Conservation (phyloP, 495 filamentous ascomycete species). For the Darksidea phi region DNA sequence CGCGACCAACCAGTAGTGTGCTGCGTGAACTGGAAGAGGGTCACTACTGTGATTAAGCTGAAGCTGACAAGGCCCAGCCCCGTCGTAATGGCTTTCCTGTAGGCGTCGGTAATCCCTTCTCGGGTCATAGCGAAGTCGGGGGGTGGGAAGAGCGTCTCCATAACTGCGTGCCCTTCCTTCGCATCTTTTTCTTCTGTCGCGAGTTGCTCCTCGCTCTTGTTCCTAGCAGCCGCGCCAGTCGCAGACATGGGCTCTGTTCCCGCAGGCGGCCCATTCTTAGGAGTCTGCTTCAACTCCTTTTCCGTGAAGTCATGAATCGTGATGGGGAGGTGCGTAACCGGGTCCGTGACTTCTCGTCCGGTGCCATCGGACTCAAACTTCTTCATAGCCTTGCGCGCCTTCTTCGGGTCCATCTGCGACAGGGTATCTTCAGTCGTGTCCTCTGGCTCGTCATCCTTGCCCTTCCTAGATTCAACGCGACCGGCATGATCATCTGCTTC, state of each 20-base stretch:
- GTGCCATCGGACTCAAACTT: conserved; percentile 48
- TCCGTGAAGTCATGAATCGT: conserved; percentile 63
- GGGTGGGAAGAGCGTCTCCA: conserved; percentile 62
- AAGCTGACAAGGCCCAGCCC: conserved; percentile 43
- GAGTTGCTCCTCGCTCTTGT: conserved; percentile 50
- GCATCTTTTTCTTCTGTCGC: conserved; percentile 49
- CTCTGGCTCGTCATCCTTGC: conserved; percentile 40
- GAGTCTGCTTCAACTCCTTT: conserved; percentile 55
- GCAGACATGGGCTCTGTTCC: conserved; percentile 45
- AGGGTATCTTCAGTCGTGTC: conserved; percentile 56
- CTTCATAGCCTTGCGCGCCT: conserved; percentile 59
- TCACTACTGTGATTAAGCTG: conserved; percentile 35
- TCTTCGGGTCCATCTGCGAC: conserved; percentile 49
- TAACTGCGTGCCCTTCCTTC: conserved; percentile 50
- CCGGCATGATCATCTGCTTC: conserved; percentile 43
- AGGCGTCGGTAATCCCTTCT: conserved; percentile 50
- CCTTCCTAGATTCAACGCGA: conserved; percentile 35
- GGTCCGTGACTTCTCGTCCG: conserved; percentile 67
- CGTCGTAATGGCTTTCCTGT: conserved; percentile 47
- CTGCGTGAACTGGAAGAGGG: conserved; percentile 22
- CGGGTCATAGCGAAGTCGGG: conserved; percentile 54
- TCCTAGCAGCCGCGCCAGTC: conserved; percentile 50
- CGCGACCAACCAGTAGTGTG: conserved; percentile 29
- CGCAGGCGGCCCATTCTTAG: conserved; percentile 54
- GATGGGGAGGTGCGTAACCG: conserved; percentile 66